phyloP scores from a whole-genome alignment of 441 rosid genomes.

The Omphalea diandra region DNA sequence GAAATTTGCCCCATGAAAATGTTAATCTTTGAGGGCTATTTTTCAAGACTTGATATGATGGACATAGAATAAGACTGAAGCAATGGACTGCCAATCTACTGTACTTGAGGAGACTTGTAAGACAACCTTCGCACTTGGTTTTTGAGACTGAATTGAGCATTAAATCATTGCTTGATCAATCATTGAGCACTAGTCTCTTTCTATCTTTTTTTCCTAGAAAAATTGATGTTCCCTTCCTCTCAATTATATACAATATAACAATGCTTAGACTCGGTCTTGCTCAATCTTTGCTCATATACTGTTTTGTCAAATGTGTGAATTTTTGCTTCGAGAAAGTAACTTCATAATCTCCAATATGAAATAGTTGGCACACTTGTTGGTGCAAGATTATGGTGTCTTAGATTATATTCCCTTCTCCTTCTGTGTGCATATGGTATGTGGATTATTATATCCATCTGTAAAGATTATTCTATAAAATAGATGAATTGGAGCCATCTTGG shows the following conservation, averaged over 20 bases:
- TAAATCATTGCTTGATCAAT: not conserved
- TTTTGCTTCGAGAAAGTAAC: conserved; percentile 5
- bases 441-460: not conserved
- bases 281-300: not conserved
- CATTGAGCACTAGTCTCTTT: not conserved
- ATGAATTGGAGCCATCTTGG: not conserved
- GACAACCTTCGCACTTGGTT: not conserved
- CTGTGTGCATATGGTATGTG: not conserved
- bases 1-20: not conserved
- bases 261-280: not conserved
- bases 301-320: conserved; percentile 1
- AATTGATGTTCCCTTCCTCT: not conserved
- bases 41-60: not conserved
- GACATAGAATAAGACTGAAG: not conserved
- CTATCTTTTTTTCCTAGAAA: not conserved
- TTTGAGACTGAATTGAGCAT: not conserved
- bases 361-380: not conserved
- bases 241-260: not conserved
- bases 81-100: conserved; percentile 4
- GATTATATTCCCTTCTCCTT: conserved; percentile 5
- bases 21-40: not conserved
- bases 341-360: not conserved
- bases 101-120: not conserved
- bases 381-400: not conserved
- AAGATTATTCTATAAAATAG: not conserved